Percentiles rank a stretch among this genome's conserved stretches.
Evolutionary conservation across 2,329 filamentous ascomycete genomes (phyloP).

Genomic region (Dendryphion nanum): DNA sequence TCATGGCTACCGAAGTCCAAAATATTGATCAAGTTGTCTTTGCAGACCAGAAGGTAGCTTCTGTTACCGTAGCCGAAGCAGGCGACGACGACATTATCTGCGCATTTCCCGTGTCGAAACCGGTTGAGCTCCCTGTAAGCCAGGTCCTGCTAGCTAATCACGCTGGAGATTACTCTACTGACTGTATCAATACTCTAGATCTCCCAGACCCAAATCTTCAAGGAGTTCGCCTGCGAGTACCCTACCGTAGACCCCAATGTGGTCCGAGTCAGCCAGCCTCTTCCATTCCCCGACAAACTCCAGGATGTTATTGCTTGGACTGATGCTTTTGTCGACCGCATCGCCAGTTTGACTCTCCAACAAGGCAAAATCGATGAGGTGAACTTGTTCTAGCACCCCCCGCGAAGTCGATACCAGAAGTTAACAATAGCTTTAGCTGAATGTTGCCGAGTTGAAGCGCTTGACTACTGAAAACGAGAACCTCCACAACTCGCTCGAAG

Average conservation of each 20-base stretch:
- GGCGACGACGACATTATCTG: too few species aligned
- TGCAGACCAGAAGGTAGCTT: too few species aligned
- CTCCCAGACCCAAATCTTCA: slow-evolving; percentile 6
- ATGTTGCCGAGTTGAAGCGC: too few species aligned
- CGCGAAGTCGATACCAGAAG: not conserved
- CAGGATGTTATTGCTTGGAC: slow-evolving; percentile 7
- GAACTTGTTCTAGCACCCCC: not conserved
- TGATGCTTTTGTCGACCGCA: slow-evolving; percentile 8
- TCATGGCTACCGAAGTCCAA: too few species aligned
- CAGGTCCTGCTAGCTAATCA: too few species aligned
- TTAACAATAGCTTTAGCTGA: not conserved
- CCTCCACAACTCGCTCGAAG: too few species aligned
- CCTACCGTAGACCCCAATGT: slow-evolving; percentile 5
- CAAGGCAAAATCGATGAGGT: slow-evolving; percentile 2
- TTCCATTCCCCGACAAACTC: slow-evolving; percentile 5
- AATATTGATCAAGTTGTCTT: too few species aligned
- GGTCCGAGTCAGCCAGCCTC: slow-evolving; percentile 1
- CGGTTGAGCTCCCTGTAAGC: not conserved
- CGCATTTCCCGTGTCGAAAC: not conserved
- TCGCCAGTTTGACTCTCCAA: slow-evolving; percentile 5
- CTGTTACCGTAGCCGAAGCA: too few species aligned
- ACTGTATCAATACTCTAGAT: too few species aligned
- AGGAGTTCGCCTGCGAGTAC: slow-evolving; percentile 5
- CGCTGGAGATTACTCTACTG: too few species aligned
- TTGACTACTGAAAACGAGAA: too few species aligned